Conservation (phyloP, 2,329 filamentous ascomycete genomes). For the Fusarium equiseti region DNA sequence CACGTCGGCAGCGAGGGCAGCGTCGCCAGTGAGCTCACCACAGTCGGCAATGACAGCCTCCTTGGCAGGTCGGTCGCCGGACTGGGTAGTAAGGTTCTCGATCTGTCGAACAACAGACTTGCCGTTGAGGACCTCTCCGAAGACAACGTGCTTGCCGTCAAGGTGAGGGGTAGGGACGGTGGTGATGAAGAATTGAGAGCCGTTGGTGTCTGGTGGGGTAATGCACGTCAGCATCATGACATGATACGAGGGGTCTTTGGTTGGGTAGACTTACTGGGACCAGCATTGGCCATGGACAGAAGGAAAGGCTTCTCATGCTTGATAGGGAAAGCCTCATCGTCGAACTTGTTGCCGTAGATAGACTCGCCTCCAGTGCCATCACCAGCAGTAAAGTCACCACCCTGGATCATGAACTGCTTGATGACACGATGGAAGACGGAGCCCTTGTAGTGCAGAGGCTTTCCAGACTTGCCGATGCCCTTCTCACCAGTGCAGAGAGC, state of each 20-base stretch:
- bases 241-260: neutral
- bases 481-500: constrained; percentile 95
- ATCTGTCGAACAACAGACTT: constrained; percentile 92
- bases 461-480: constrained; percentile 82
- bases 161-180: constrained; percentile 95
- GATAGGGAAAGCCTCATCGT: constrained; percentile 92
- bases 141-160: constrained; percentile 97
- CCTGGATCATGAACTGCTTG: constrained; percentile 96
- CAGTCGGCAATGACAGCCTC: constrained; percentile 85
- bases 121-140: constrained; percentile 91
- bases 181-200: constrained; percentile 98
- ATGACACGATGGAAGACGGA: constrained; percentile 96
- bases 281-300: constrained; percentile 97
- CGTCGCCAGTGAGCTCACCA: constrained; percentile 82
- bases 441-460: constrained; percentile 92
- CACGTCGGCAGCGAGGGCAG: constrained; percentile 73
- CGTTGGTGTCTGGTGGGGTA: constrained; percentile 79
- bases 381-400: constrained; percentile 94
- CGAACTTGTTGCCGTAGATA: constrained; percentile 97
- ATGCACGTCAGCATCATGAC: constrained; percentile 21
- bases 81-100: constrained; percentile 82
- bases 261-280: constrained; percentile 72
- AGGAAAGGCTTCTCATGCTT: constrained; percentile 95
- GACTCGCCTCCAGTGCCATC: constrained; percentile 97
- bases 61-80: constrained; percentile 80